Evolutionary conservation across 2,329 filamentous ascomycete species (phyloP).

Genomic region (Grosmannia penicillata): DNA sequence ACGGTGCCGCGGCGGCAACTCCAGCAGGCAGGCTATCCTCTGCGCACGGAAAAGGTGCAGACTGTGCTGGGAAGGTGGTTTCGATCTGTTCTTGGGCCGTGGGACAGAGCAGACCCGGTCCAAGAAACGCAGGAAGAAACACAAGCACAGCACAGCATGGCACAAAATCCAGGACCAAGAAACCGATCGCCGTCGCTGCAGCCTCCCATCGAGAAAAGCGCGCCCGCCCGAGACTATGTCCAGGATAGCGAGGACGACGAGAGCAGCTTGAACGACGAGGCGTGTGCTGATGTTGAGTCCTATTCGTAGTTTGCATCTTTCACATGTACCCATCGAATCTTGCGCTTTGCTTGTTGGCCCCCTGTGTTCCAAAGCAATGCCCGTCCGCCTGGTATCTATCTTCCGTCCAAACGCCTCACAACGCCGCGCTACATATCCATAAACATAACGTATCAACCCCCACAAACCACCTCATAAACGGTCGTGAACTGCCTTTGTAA

Average conservation of each 20-base stretch:
- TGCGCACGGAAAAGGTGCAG: conserved; percentile 20
- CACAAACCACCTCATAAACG: no score
- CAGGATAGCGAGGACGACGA: conserved; percentile 10
- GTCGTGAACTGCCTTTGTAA: no score
- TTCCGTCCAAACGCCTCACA: not conserved
- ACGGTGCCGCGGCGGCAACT: conserved; percentile 17
- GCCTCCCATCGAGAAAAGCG: not conserved
- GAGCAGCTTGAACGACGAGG: not conserved
- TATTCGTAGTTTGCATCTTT: not conserved
- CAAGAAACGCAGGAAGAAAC: no score
- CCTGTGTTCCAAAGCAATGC: not conserved
- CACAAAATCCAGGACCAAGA: not conserved
- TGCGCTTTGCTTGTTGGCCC: no score
- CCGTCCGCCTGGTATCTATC: conserved; percentile 17
- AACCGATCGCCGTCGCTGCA: not conserved
- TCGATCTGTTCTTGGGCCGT: conserved; percentile 26
- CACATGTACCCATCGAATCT: not conserved
- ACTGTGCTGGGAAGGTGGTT: conserved; percentile 54
- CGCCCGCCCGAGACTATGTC: conserved; percentile 5
- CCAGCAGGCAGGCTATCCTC: conserved; percentile 7
- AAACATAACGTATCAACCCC: no score
- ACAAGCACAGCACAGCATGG: no score
- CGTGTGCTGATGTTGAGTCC: not conserved
- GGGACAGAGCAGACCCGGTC: conserved; percentile 12
- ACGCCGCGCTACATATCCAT: conserved; percentile 15